Evolutionary conservation across 78 protist genomes (phyloP).

Genomic region (Paratrimastix pyriformis): DNA sequence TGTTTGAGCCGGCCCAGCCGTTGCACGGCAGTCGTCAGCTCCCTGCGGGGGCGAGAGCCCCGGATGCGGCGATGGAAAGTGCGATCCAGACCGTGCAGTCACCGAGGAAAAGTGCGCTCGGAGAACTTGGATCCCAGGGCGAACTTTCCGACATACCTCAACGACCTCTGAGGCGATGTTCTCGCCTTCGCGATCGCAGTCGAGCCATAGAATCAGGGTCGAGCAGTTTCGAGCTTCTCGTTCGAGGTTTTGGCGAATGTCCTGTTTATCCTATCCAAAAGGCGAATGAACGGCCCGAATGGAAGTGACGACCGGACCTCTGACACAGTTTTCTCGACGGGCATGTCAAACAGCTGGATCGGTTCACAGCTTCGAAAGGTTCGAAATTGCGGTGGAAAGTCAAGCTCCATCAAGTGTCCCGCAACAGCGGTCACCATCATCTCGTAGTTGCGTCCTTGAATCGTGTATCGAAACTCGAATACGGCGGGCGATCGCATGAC

Average conservation of each 20-base stretch:
- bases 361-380: slow-evolving; percentile 54
- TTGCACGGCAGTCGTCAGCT: slow-evolving; percentile 26
- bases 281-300: not conserved
- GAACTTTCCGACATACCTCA: slow-evolving; percentile 25
- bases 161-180: slow-evolving; percentile 86
- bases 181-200: slow-evolving; percentile 96
- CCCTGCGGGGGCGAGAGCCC: slow-evolving; percentile 13
- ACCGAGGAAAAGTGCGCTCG: slow-evolving; percentile 86
- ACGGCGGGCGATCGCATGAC: not conserved
- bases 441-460: not conserved
- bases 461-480: not conserved
- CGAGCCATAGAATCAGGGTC: slow-evolving; percentile 83
- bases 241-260: not conserved
- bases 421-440: slow-evolving; percentile 77
- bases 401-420: slow-evolving; percentile 74
- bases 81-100: slow-evolving; percentile 8
- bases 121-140: slow-evolving; percentile 24
- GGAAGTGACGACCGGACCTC: not conserved
- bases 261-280: not conserved
- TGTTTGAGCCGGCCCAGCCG: slow-evolving; percentile 56
- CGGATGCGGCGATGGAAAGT: not conserved
- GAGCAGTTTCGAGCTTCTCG: slow-evolving; percentile 10
- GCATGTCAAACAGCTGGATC: slow-evolving; percentile 57
- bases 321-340: slow-evolving; percentile 30
- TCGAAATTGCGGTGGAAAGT: slow-evolving; percentile 39